Conservation (phyloP, 495 filamentous ascomycete species). For the Penicillium crystallinum region DNA sequence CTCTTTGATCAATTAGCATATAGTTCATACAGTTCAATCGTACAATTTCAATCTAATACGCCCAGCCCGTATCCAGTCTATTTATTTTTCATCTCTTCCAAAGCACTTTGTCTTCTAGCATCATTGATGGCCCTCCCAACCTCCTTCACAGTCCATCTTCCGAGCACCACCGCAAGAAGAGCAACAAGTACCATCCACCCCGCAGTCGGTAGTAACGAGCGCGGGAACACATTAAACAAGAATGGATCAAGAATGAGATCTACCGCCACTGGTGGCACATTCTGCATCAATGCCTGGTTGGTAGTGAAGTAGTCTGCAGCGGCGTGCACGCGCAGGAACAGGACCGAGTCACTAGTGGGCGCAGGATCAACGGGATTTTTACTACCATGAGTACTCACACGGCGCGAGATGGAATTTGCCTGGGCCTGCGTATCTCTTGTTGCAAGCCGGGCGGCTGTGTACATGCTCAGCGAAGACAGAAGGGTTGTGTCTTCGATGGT, state of each 20-base stretch:
- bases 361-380: conserved; percentile 11
- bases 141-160: conserved; percentile 26
- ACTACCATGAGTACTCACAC: neutral
- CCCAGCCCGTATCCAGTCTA: too few species aligned
- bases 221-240: conserved; percentile 64
- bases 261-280: conserved; percentile 67
- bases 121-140: conserved; percentile 26
- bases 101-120: conserved; percentile 7
- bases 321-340: conserved; percentile 74
- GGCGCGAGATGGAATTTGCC: conserved; percentile 13
- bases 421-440: conserved; percentile 11
- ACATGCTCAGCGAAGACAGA: conserved; percentile 58
- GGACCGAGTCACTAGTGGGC: conserved; percentile 46
- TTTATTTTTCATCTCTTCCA: conserved; percentile 20
- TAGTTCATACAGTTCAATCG: too few species aligned
- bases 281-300: conserved; percentile 67
- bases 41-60: too few species aligned
- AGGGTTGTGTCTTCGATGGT: conserved; percentile 57
- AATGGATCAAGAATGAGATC: conserved; percentile 91
- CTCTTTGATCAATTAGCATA: too few species aligned
- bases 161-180: conserved; percentile 44
- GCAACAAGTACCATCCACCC: conserved; percentile 55
- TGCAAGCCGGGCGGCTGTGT: conserved; percentile 50
- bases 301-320: conserved; percentile 79
- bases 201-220: conserved; percentile 62